Evolutionary conservation across 2,329 filamentous ascomycete species (phyloP), one percentile per base, ranked within the genome.

Genomic region (Sclerotinia sclerotiorum): DNA sequence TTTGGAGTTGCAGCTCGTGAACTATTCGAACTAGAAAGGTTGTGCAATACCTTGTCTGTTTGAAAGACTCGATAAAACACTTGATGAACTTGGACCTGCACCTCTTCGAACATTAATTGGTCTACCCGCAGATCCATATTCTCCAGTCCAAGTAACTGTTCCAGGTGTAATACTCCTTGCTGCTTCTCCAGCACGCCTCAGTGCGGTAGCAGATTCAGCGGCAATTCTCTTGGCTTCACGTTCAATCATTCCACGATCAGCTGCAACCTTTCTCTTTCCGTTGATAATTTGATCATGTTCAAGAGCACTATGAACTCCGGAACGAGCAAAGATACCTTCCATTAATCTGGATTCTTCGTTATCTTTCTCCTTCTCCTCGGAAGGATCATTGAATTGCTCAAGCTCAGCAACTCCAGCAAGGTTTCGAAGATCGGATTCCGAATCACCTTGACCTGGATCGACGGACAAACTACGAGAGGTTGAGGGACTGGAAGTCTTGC

Each of bases 211-310:
- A 1, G 94, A 94, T 75, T 91, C 83, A 0, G 89, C 87, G 3
- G 93, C 94, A 3, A 96, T 87, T 49, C 88, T 86, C 74, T 90
- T 89, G 0, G 94, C 94, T 79, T 97, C 93, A 13, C 88, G 86
- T 73, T 92, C 89, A 60, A 97, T 88, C 72, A 97, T 90, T 32
- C 86, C 86, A 5, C 88, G 88, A 75, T 97, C 92, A 0, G 93
- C 91, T 70, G 88, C 85, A 24, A 92, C 82, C 67, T 88, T 88
- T 64, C 87, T 87, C 73, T 88, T 90, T 51, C 90, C 90, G 73
- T 90, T 91, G 74, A 98, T 87, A 74, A 98, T 97, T 65, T 93
- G 87, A 73, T 98, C 95, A 77, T 99, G 95, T 74, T 97, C 92
- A 56, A 97, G 87, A 0, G 94, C 92, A n/a, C 91, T 93, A 75